Evolutionary conservation across 1,284 basidiomycete species (phyloP).

Genomic region (Rhizoctonia solani): DNA sequence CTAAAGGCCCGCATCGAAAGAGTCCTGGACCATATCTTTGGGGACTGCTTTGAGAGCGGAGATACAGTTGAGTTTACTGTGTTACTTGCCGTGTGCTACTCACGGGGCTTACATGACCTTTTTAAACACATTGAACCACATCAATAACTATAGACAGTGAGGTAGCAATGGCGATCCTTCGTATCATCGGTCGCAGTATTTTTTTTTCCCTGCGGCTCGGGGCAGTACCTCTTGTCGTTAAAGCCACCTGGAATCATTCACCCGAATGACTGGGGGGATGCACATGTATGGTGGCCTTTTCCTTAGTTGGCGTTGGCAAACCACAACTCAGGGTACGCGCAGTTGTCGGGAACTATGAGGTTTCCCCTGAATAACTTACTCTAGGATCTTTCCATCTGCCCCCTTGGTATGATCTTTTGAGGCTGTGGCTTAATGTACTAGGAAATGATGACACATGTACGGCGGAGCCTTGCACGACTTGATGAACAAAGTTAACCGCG

Average conservation of each 20-base stretch:
- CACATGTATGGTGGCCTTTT: not conserved
- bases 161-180: slow-evolving; percentile 14
- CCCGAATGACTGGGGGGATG: not conserved
- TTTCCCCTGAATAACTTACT: too few species aligned
- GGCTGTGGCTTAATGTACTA: too few species aligned
- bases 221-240: slow-evolving; percentile 25
- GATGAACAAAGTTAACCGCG: too few species aligned
- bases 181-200: slow-evolving; percentile 25
- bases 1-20: slow-evolving; percentile 54
- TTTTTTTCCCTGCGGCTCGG: slow-evolving; percentile 10
- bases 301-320: too few species aligned
- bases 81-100: not conserved
- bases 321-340: too few species aligned
- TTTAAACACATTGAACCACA: not conserved
- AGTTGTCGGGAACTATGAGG: too few species aligned
- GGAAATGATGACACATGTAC: too few species aligned
- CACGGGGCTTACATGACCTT: not conserved
- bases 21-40: slow-evolving; percentile 61
- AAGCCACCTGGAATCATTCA: not conserved
- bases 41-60: slow-evolving; percentile 52
- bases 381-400: too few species aligned
- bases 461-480: too few species aligned
- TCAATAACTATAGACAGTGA: slow-evolving; percentile 25
- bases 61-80: slow-evolving; percentile 53
- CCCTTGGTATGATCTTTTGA: too few species aligned